Evolutionary conservation across 306 rosid species (phyloP).

Genomic region (Carpinus viminea): DNA sequence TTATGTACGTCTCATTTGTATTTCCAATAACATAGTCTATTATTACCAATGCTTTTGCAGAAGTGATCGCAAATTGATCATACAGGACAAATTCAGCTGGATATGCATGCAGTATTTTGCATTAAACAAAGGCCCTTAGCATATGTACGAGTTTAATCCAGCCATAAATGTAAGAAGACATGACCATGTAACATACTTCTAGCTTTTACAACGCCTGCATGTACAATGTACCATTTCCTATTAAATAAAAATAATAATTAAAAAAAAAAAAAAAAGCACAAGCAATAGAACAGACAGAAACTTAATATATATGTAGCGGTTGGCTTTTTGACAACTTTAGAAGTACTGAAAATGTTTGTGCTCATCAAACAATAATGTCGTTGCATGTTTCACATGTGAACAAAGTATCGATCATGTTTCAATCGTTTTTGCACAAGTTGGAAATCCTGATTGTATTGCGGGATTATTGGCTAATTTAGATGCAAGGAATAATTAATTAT

Average conservation of each 20-base stretch:
- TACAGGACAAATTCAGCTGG: too few species aligned
- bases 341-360: neutral
- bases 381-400: slow-evolving; percentile 6
- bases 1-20: too few species aligned
- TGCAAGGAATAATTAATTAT: neutral
- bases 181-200: slow-evolving; percentile 35
- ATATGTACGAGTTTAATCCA: slow-evolving; percentile 47
- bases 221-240: slow-evolving; percentile 49
- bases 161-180: slow-evolving; percentile 29
- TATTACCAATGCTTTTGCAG: too few species aligned
- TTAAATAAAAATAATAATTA: neutral
- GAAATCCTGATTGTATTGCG: slow-evolving; percentile 3
- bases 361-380: slow-evolving; percentile 13
- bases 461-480: neutral
- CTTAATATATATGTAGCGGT: slow-evolving; percentile 19
- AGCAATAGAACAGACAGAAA: slow-evolving; percentile 22
- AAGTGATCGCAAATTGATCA: too few species aligned
- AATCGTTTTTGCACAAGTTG: neutral
- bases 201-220: slow-evolving; percentile 51
- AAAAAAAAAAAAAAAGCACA: neutral
- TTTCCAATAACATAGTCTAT: too few species aligned
- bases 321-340: slow-evolving; percentile 25
- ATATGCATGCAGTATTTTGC: too few species aligned
- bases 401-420: slow-evolving; percentile 16
- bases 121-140: slow-evolving; percentile 9